phyloP scores from a whole-genome alignment of 139 green algal genomes.

The Chlamydomonas sphaeroides region DNA sequence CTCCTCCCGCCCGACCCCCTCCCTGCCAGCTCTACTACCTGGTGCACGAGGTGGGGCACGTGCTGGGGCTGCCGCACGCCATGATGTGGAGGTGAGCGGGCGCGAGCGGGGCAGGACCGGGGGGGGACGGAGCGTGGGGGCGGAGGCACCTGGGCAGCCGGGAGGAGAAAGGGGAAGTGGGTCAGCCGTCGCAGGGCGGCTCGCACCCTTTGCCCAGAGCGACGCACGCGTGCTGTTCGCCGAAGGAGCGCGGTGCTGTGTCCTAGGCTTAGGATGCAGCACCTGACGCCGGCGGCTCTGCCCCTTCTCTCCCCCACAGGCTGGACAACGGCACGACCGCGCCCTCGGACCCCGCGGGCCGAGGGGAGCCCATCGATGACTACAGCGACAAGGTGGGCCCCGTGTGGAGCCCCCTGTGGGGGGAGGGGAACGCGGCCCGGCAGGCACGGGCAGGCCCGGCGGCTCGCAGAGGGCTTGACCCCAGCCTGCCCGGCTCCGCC shows the following conservation, averaged over 20 bases:
- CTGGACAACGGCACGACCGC: slow-evolving; percentile 34
- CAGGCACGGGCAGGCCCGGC: no score
- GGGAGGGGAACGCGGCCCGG: no score
- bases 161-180: background rate
- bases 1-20: no score
- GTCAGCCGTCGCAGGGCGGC: no score
- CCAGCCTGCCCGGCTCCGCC: no score
- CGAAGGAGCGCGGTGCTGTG: no score
- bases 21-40: slow-evolving; percentile 55
- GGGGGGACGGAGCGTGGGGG: background rate
- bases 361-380: slow-evolving; percentile 18
- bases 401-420: no score
- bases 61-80: slow-evolving; percentile 55
- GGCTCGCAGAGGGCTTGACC: no score
- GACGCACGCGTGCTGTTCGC: background rate
- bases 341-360: slow-evolving; percentile 44
- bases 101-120: background rate
- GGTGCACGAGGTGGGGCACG: slow-evolving; percentile 49
- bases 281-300: no score
- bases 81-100: slow-evolving; percentile 33
- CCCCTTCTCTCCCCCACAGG: no score
- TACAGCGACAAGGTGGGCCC: slow-evolving; percentile 22
- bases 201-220: no score
- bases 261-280: no score
- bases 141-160: background rate